These are phyloP conservation scores for Ephemerocybe angulata DNA, from an alignment of 768 basidiomycete genomes.

Conservation along the genomic window DNA sequence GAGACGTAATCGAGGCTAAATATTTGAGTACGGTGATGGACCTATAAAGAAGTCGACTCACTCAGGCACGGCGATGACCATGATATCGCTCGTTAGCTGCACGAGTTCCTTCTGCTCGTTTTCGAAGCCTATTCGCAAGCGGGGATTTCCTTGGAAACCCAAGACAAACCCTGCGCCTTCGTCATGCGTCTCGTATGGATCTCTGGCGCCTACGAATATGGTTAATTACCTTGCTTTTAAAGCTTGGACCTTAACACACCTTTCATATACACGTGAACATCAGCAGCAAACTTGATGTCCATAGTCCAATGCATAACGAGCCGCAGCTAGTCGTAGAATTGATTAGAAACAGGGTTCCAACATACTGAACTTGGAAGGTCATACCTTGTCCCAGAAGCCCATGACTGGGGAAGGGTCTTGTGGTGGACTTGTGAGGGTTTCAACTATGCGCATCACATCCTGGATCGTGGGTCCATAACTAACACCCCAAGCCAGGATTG, in stretches of 20 bases:
- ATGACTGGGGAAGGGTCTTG: constrained; percentile 78
- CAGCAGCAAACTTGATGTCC: constrained; percentile 59
- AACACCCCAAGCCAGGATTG: constrained; percentile 84
- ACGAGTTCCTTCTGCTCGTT: constrained; percentile 76
- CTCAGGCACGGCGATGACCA: constrained; percentile 85
- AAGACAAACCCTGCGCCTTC: constrained; percentile 85
- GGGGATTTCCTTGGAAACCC: constrained; percentile 76
- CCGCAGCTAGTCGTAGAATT: constrained; percentile 46
- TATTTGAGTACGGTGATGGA: not conserved
- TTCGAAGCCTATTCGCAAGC: constrained; percentile 61
- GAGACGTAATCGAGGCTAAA: constrained; percentile 21
- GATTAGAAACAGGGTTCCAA: not conserved
- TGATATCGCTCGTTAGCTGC: constrained; percentile 76
- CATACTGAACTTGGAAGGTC: constrained; percentile 10
- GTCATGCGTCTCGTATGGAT: constrained; percentile 69
- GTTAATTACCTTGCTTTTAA: constrained; percentile 1
- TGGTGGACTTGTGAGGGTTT: constrained; percentile 72
- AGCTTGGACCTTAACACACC: constrained; percentile 40
- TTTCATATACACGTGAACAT: constrained; percentile 83
- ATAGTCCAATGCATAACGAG: constrained; percentile 83
- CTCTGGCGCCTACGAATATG: constrained; percentile 59
- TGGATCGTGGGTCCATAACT: constrained; percentile 85
- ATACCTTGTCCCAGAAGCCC: constrained; percentile 95
- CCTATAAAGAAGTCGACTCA: constrained; percentile 34
- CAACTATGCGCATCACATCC: constrained; percentile 80